Percentiles rank a stretch among this genome's conserved stretches.
phyloP scores from a whole-genome alignment of 2,329 filamentous ascomycete species.

The Venturiaceae sp. region DNA sequence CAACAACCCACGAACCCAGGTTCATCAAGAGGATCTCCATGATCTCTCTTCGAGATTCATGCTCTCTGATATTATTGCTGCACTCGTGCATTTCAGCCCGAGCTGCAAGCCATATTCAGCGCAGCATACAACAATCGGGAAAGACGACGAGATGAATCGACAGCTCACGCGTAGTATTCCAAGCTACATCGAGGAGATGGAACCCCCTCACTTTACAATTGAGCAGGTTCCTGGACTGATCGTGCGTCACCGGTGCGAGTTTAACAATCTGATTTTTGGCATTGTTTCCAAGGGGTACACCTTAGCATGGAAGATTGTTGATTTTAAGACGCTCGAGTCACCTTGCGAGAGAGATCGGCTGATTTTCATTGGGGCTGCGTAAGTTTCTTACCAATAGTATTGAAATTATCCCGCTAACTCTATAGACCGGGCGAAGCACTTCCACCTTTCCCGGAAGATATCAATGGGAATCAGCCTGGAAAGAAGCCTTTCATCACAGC shows the following conservation, averaged over 20 bases:
- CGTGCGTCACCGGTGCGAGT: neutral
- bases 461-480: neutral
- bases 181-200: neutral
- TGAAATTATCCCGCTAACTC: too few species aligned
- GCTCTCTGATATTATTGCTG: too few species aligned
- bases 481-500: neutral
- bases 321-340: neutral
- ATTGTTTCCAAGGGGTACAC: neutral
- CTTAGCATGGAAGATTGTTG: neutral
- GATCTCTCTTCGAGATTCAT: neutral
- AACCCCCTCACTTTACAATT: neutral
- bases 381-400: neutral
- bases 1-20: neutral
- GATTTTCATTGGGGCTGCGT: neutral
- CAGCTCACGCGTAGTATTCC: neutral
- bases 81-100: neutral
- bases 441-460: neutral
- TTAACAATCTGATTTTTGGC: neutral
- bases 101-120: neutral
- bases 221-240: conserved; percentile 2
- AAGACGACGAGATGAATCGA: neutral
- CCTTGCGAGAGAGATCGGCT: neutral
- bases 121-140: neutral
- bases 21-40: neutral
- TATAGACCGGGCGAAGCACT: neutral